Evolutionary conservation across 2,329 filamentous ascomycete genomes (phyloP), one percentile per base, ranked within the genome.

Genomic region (Chrysoporthe deuterocubensis): DNA sequence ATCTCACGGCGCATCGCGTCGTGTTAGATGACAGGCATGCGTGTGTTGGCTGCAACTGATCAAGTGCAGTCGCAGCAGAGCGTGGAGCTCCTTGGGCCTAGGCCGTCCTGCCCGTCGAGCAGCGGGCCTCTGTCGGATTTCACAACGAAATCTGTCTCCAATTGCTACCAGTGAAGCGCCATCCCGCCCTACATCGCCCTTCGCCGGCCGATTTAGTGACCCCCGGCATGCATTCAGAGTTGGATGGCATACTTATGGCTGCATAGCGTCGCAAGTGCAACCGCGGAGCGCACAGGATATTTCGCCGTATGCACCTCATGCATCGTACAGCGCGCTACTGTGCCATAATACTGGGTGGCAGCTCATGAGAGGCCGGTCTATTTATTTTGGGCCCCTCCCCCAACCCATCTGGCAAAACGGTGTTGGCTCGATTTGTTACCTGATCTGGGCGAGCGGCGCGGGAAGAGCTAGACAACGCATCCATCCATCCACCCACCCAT

Each of bases 321-420:
- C 65, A 69, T 67, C 44, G 57, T 67, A 67, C 68, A 67, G 68
- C 57, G 63, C 68, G 58, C 68, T 69, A 69, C 65, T 69, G 68
- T 59, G 46, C 67, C 62, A 50, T 32, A 18, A 26, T 26, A 54
- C 21, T 32, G 56, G 67, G 65, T 66, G 65, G 61, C 61, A 64
- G 66, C 64, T 54, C 63, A 62, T 61, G 26, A 56, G 57, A 60
- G 48, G 62, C 48, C 62, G 62, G 60, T 66, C 50, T 67, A 60
- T 65, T 62, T 62, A 50, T 64, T 48, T 62, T 46, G 37, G 52
- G 48, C 64, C 67, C 68, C 65, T 64, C 68, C 56, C 65, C 66
- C 67, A 69, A 66, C 63, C 67, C 62, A 66, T 56, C 64, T 62
- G 63, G 43, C 58, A 42, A 54, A 40, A n/a, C 44, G 32, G 16